Conservation (phyloP, 139 green algal species). For the Tetratostichococcus sp. region DNA sequence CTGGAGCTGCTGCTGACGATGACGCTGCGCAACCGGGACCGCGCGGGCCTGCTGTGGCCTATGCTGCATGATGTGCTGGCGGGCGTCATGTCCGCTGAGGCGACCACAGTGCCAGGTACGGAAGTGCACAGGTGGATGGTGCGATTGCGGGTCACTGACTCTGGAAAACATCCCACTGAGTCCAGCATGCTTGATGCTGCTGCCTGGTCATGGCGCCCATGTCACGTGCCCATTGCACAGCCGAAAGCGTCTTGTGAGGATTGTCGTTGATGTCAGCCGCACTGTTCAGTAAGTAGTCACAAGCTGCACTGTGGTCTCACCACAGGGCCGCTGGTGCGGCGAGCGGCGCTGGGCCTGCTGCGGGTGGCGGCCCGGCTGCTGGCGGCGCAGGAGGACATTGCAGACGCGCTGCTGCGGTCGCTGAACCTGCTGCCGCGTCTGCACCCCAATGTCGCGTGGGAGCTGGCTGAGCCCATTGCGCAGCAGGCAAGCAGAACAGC, state of each 20-base stretch:
- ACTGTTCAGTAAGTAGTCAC: too few relatives aligned
- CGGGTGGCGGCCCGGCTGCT: constrained; percentile 83
- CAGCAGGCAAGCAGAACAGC: neutral
- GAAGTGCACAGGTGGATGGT: too few relatives aligned
- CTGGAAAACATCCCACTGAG: too few relatives aligned
- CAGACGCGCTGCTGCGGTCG: constrained; percentile 74
- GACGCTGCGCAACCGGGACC: constrained; percentile 86
- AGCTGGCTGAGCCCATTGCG: constrained; percentile 66
- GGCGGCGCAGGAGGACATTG: constrained; percentile 83
- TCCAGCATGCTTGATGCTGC: too few relatives aligned
- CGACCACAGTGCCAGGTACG: neutral
- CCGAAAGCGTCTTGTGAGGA: too few relatives aligned
- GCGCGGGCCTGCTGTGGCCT: constrained; percentile 79
- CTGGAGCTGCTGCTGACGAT: constrained; percentile 87
- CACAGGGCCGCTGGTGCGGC: constrained; percentile 58
- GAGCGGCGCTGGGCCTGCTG: constrained; percentile 81
- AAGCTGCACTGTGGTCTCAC: neutral
- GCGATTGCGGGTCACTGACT: too few relatives aligned
- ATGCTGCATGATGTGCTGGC: constrained; percentile 70
- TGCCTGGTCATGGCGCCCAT: too few relatives aligned
- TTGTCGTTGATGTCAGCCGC: too few relatives aligned
- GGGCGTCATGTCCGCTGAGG: constrained; percentile 17
- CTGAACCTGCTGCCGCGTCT: constrained; percentile 76
- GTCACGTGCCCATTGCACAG: too few relatives aligned
- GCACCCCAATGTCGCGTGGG: constrained; percentile 58